Evolutionary conservation across 2,329 filamentous ascomycete species (phyloP).

Genomic region (Capronia coronata): DNA sequence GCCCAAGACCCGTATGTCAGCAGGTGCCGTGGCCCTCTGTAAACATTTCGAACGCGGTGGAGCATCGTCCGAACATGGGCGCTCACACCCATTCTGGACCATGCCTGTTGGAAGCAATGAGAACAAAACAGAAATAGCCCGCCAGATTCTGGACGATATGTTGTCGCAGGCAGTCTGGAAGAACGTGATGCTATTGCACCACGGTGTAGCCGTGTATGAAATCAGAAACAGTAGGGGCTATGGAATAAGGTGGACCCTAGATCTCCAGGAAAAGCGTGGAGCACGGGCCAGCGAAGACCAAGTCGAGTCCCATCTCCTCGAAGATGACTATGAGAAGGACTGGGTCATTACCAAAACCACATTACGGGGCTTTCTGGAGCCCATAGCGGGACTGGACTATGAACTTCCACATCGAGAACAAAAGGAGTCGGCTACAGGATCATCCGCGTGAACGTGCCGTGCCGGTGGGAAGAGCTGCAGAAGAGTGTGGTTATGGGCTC

Average conservation of each 20-base stretch:
- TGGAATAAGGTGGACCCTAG: constrained; percentile 28
- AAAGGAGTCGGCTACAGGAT: not conserved
- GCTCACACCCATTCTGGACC: constrained; percentile 26
- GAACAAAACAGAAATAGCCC: constrained; percentile 25
- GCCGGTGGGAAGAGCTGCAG: not conserved
- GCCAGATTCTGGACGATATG: constrained; percentile 24
- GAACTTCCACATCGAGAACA: constrained; percentile 9
- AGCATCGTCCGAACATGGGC: constrained; percentile 23
- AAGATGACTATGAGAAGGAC: constrained; percentile 15
- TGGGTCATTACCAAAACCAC: constrained; percentile 19
- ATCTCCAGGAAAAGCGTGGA: constrained; percentile 10
- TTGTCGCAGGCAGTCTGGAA: constrained; percentile 21
- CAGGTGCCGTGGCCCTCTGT: constrained; percentile 27
- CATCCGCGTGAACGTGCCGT: not conserved
- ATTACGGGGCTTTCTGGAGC: constrained; percentile 27
- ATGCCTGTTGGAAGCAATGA: constrained; percentile 26
- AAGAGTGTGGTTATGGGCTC: not conserved
- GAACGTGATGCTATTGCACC: constrained; percentile 29
- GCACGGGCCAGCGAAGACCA: not conserved
- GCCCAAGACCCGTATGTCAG: constrained; percentile 25
- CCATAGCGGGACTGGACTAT: constrained; percentile 24
- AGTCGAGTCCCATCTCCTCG: not conserved
- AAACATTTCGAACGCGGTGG: constrained; percentile 28
- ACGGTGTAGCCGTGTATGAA: constrained; percentile 27
- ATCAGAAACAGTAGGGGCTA: constrained; percentile 24